Evolutionary conservation across 1,284 basidiomycete species (phyloP).

Genomic region (Puccinia horiana): DNA sequence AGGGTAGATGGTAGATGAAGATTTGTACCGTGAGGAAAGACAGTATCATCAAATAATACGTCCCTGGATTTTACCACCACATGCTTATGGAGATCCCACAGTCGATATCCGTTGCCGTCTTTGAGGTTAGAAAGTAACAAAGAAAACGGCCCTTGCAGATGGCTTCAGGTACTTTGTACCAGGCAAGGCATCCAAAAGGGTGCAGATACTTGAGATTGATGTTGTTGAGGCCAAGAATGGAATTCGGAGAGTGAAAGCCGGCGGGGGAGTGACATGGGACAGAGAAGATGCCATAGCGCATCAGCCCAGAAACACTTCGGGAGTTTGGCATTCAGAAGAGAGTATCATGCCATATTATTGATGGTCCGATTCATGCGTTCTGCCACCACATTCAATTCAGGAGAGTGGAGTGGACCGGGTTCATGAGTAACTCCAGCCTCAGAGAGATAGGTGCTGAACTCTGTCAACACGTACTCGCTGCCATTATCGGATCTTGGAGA

Average conservation of each 20-base stretch:
- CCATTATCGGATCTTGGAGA: conserved; percentile 47
- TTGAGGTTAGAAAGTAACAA: conserved; percentile 4
- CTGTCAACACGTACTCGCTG: conserved; percentile 40
- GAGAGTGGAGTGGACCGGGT: conserved; percentile 42
- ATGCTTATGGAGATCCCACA: not conserved
- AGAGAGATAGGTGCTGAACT: conserved; percentile 15
- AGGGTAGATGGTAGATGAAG: not conserved
- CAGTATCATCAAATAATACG: too few species aligned
- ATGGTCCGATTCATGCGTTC: not conserved
- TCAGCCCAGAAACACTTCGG: conserved; percentile 19
- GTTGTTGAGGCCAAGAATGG: not conserved
- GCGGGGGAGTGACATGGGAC: not conserved
- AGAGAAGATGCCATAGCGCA: not conserved
- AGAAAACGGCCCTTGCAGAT: not conserved
- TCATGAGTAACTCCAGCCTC: conserved; percentile 41
- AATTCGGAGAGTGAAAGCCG: not conserved
- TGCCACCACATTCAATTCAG: conserved; percentile 41
- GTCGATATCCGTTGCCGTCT: conserved; percentile 3
- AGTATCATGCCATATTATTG: not conserved
- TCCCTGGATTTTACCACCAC: not conserved
- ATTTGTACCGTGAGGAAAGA: not conserved
- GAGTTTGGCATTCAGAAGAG: not conserved
- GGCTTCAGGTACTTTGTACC: too few species aligned
- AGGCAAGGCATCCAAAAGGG: conserved; percentile 25
- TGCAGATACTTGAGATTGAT: not conserved